Conservation (phyloP, 1,139 yeast genomes). For the Candida dubliniensis region DNA sequence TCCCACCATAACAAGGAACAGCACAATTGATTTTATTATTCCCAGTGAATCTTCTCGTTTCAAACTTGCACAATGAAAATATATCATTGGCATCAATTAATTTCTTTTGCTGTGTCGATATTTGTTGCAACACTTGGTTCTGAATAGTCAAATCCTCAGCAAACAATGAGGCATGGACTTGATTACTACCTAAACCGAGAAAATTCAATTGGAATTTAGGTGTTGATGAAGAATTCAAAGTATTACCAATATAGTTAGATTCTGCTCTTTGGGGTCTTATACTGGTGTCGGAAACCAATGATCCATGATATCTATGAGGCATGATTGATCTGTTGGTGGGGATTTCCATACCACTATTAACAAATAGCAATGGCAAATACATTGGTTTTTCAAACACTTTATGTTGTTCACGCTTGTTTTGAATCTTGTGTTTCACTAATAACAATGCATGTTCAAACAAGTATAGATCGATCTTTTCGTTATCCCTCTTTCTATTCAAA, state of each 20-base stretch:
- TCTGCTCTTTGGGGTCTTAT: constrained; percentile 32
- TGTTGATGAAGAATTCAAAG: constrained; percentile 23
- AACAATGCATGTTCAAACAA: constrained; percentile 85
- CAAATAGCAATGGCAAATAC: constrained; percentile 78
- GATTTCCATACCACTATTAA: constrained; percentile 75
- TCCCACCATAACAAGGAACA: constrained; percentile 93
- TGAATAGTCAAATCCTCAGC: constrained; percentile 63
- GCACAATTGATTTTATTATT: constrained; percentile 85
- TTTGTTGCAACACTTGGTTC: constrained; percentile 76
- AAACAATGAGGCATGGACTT: constrained; percentile 44
- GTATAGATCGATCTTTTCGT: constrained; percentile 80
- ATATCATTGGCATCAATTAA: constrained; percentile 74
- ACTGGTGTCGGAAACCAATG: constrained; percentile 40
- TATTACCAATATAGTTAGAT: constrained; percentile 29
- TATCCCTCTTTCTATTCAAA: constrained; percentile 64
- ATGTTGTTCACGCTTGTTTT: constrained; percentile 87
- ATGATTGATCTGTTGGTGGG: constrained; percentile 58
- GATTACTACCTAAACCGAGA: constrained; percentile 45
- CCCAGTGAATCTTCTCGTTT: constrained; percentile 68
- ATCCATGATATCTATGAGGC: constrained; percentile 34
- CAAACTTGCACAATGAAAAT: constrained; percentile 73
- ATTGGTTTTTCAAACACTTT: constrained; percentile 93
- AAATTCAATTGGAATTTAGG: constrained; percentile 50
- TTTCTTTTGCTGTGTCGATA: constrained; percentile 75
- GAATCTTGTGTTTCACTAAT: constrained; percentile 82